Evolutionary conservation across 768 basidiomycete genomes (phyloP).

Genomic region (Infundibulicybe gibba): DNA sequence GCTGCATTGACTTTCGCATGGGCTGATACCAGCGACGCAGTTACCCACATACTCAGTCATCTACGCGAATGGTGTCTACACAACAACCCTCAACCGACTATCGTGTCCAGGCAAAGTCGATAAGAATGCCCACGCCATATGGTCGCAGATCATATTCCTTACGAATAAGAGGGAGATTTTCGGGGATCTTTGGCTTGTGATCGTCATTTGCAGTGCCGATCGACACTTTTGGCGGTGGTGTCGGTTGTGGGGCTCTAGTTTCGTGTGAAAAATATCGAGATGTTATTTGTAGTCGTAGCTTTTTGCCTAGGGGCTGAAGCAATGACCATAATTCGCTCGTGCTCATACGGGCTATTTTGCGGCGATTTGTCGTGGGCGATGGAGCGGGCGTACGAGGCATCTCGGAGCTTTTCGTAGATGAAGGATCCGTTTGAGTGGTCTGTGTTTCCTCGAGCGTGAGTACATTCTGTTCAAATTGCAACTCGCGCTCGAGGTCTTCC

Average conservation of each 20-base stretch:
- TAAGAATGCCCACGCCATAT: conserved; percentile 66
- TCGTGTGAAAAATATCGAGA: conserved; percentile 1
- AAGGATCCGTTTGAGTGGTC: conserved; percentile 5
- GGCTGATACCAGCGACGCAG: too few relatives aligned
- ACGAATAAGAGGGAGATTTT: conserved; percentile 26
- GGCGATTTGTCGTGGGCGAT: conserved; percentile 1
- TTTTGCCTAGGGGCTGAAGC: conserved; percentile 7
- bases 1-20: too few relatives aligned
- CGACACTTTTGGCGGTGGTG: conserved; percentile 6
- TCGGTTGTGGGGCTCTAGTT: conserved; percentile 2
- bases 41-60: not conserved
- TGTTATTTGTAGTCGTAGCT: conserved; percentile 3
- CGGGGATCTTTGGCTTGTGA: conserved; percentile 7
- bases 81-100: conserved; percentile 5
- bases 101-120: conserved; percentile 72
- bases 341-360: conserved; percentile 1
- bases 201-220: conserved; percentile 5
- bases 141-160: conserved; percentile 69
- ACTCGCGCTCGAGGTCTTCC: conserved; percentile 34
- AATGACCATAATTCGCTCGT: conserved; percentile 12
- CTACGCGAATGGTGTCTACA: not conserved
- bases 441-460: conserved; percentile 6
- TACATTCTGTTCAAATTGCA: conserved; percentile 16
- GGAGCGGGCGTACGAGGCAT: conserved; percentile 14
- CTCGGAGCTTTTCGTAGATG: conserved; percentile 8